Evolutionary conservation across 1,284 basidiomycete genomes (phyloP), one percentile per base, ranked within the genome.

Genomic region (Heterobasidion annosum): DNA sequence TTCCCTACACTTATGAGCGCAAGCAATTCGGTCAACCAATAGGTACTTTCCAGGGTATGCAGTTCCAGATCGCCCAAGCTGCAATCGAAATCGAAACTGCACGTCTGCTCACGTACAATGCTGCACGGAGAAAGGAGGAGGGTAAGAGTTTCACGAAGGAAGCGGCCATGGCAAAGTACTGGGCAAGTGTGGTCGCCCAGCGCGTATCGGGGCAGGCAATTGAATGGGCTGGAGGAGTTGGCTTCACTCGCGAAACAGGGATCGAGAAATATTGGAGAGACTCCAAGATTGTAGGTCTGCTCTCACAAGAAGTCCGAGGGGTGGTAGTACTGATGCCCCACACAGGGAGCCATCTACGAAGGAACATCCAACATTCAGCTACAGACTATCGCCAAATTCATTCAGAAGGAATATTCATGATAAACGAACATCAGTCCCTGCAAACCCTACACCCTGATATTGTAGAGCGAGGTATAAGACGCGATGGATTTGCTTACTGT

Each of bases 341-440:
- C 9, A 53, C 59, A 90, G 85, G 90, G 91, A 44, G 91, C 92
- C 9, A 97, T 97, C 58, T 97, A 96, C 67, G 93, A 96, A 69
- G 94, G 95, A 40, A 98, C 95, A 43, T 92, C 88, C 35, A 97
- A 98, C 69, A 98, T 99, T 59, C 96, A 98, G 71, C 76, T 98
- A 52, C 88, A 95, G 71, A 99, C 97, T 0, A 98, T 99, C 64
- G 93, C 94, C 37, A 97, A 91, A 72, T 86, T 88, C 63, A 80
- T 95, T 58, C 85, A 92, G 69, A 91, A 90, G 70, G 77, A 91
- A 64, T 83, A 90, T 57, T 78, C 79, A 61, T 80, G 40, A 40
- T 34, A 6, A 34, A 25, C 7, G 13, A 25, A 10, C 3, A 7
- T n/a, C 37, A 12, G 37, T 40, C n/a, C 8, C 37, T n/a, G 37